Evolutionary conservation across 2,329 filamentous ascomycete species (phyloP).

Genomic region (Ascochyta rabiei): DNA sequence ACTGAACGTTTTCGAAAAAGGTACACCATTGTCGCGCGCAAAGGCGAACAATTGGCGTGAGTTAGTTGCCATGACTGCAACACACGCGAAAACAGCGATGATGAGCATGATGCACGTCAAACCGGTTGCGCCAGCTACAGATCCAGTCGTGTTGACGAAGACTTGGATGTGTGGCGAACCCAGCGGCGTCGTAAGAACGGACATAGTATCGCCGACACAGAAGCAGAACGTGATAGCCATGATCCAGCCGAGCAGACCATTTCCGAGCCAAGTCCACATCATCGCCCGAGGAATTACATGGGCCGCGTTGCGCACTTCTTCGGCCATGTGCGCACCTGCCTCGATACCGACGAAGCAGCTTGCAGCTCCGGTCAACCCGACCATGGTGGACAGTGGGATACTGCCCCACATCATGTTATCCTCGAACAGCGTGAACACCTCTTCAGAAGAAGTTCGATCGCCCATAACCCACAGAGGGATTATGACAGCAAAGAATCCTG

Average conservation of each 20-base stretch:
- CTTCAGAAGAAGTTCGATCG: slow-evolving; percentile 20
- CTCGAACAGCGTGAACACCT: slow-evolving; percentile 35
- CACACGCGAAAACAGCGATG: slow-evolving; percentile 24
- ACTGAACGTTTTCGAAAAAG: slow-evolving; percentile 33
- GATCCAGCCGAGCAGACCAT: slow-evolving; percentile 44
- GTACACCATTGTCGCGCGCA: slow-evolving; percentile 35
- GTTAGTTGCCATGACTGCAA: slow-evolving; percentile 30
- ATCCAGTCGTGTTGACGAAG: slow-evolving; percentile 30
- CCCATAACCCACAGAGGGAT: slow-evolving; percentile 37
- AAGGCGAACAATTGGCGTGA: slow-evolving; percentile 40
- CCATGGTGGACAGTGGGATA: slow-evolving; percentile 39
- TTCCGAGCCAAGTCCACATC: slow-evolving; percentile 45
- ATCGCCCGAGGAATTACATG: slow-evolving; percentile 44
- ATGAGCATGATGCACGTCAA: slow-evolving; percentile 32
- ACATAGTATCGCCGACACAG: slow-evolving; percentile 17
- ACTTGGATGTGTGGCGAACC: slow-evolving; percentile 33
- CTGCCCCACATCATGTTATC: slow-evolving; percentile 45
- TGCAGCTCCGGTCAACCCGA: slow-evolving; percentile 40
- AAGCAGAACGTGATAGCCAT: slow-evolving; percentile 33
- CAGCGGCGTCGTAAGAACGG: slow-evolving; percentile 19
- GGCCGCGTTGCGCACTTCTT: slow-evolving; percentile 38
- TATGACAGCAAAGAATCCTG: slow-evolving; percentile 50
- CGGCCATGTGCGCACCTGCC: slow-evolving; percentile 38
- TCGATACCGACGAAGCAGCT: slow-evolving; percentile 35
- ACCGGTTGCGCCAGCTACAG: slow-evolving; percentile 21